Conservation (phyloP, 1,139 yeast species). For the Sugiyamaella xylanicola region DNA sequence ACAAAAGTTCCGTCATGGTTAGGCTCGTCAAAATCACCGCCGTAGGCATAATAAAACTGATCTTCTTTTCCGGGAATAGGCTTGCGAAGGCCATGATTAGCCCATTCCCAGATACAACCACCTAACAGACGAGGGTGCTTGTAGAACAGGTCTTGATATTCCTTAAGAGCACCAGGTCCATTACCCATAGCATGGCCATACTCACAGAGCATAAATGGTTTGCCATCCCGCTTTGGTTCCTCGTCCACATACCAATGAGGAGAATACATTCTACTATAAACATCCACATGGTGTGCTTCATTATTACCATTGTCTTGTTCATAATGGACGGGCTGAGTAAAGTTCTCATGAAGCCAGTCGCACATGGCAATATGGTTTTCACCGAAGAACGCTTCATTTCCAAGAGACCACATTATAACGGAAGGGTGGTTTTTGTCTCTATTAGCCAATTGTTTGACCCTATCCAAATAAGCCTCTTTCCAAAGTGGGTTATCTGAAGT, state of each 20-base stretch:
- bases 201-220: conserved; percentile 45
- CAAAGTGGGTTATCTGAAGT: conserved; percentile 42
- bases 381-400: conserved; percentile 45
- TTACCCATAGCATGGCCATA: conserved; percentile 48
- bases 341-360: conserved; percentile 35
- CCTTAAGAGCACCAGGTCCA: conserved; percentile 44
- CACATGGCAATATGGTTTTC: conserved; percentile 42
- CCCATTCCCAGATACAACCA: conserved; percentile 49
- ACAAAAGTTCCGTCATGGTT: conserved; percentile 45
- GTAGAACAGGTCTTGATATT: conserved; percentile 42
- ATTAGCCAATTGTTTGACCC: conserved; percentile 40
- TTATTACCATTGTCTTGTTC: conserved; percentile 37
- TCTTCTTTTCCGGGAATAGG: conserved; percentile 26
- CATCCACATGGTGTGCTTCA: conserved; percentile 39
- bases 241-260: conserved; percentile 34
- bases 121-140: conserved; percentile 41
- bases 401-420: conserved; percentile 46
- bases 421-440: conserved; percentile 44
- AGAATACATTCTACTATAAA: conserved; percentile 44
- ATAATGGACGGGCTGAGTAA: conserved; percentile 42
- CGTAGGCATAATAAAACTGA: conserved; percentile 38
- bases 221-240: conserved; percentile 33
- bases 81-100: conserved; percentile 42
- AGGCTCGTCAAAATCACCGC: conserved; percentile 45
- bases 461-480: conserved; percentile 43